phyloP scores from a whole-genome alignment of 257 asterid species.

The Avicennia marina region DNA sequence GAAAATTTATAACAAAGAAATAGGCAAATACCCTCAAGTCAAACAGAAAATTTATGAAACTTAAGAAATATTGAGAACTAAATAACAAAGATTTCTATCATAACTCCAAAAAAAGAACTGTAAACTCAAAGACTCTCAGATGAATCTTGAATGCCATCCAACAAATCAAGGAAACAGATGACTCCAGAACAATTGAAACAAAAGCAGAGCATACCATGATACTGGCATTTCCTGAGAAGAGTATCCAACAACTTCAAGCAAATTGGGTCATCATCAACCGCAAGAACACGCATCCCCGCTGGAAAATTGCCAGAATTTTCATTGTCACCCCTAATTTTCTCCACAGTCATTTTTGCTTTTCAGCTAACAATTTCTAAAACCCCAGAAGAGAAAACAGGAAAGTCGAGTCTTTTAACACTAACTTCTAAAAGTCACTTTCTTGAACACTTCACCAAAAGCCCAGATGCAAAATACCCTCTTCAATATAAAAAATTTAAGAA shows the following conservation, averaged over 20 bases:
- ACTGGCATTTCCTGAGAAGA: constrained; percentile 60
- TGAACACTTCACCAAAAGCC: constrained; percentile 22
- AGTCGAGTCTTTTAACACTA: constrained; percentile 7
- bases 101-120: too few relatives aligned
- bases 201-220: constrained; percentile 36
- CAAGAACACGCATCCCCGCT: constrained; percentile 58
- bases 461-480: constrained; percentile 28
- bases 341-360: constrained; percentile 35
- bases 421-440: constrained; percentile 23
- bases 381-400: constrained; percentile 23
- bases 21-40: neutral
- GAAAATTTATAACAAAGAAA: constrained; percentile 8
- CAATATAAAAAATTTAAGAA: constrained; percentile 19
- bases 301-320: constrained; percentile 43
- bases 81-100: too few relatives aligned
- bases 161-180: neutral
- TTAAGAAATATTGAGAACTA: too few relatives aligned
- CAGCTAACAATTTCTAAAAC: neutral
- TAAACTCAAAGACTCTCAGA: neutral
- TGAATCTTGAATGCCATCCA: neutral
- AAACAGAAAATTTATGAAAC: too few relatives aligned
- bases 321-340: constrained; percentile 25
- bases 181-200: constrained; percentile 3
- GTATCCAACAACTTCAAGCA: constrained; percentile 54
- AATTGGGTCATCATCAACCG: constrained; percentile 62